Conservation (phyloP, 1,284 basidiomycete genomes). For the Mycena citricolor region DNA sequence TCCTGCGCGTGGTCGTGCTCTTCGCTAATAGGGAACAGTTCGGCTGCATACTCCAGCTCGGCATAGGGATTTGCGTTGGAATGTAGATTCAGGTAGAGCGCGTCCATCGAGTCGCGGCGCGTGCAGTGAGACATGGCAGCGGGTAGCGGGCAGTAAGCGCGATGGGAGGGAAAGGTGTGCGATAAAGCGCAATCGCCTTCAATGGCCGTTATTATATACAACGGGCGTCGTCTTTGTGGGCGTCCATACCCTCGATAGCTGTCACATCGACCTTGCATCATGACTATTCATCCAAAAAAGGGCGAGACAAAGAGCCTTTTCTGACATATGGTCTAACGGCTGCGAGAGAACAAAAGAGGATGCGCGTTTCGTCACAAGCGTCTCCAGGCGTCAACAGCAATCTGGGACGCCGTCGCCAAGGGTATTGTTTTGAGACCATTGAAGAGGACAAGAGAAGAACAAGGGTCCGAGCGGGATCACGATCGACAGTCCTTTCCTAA, state of each 20-base stretch:
- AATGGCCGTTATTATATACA: conserved; percentile 18
- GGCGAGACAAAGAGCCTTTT: conserved; percentile 7
- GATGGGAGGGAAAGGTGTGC: conserved; percentile 7
- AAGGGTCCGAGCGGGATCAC: too few relatives aligned
- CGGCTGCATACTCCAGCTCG: conserved; percentile 13
- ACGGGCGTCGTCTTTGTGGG: conserved; percentile 7
- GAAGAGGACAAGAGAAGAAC: too few relatives aligned
- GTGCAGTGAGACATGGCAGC: conserved; percentile 1
- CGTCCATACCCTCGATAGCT: conserved; percentile 12
- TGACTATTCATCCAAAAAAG: conserved; percentile 5
- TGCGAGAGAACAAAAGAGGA: conserved; percentile 1
- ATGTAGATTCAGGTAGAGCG: conserved; percentile 14
- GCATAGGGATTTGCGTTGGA: conserved; percentile 13
- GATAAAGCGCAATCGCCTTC: conserved; percentile 10
- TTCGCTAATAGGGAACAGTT: conserved; percentile 17
- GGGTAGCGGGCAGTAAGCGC: background rate
- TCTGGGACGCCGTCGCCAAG: too few relatives aligned
- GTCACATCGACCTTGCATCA: conserved; percentile 14
- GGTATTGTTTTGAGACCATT: too few relatives aligned
- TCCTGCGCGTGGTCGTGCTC: conserved; percentile 12
- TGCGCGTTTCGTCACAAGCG: conserved; percentile 2
- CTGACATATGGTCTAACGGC: too few relatives aligned
- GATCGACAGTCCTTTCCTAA: too few relatives aligned
- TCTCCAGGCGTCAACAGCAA: conserved; percentile 3
- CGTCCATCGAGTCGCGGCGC: conserved; percentile 16